Evolutionary conservation across 352 stramenopile species (phyloP).

Genomic region (Phytophthora pseudosyringae): DNA sequence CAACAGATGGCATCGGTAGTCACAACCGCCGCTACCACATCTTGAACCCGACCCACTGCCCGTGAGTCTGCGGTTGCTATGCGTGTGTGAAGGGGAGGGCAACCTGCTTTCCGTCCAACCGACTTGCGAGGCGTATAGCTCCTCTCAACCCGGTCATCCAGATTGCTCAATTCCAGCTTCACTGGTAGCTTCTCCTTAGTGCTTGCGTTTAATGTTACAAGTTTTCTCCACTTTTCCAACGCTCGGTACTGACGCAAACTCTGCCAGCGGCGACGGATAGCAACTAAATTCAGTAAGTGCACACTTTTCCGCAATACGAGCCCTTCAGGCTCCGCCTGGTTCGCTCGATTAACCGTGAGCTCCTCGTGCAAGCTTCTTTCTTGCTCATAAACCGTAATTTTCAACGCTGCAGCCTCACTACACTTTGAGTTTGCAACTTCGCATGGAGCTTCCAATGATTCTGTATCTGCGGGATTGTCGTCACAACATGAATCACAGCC

Average conservation of each 20-base stretch:
- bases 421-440: slow-evolving; percentile 14
- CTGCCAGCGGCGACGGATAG: slow-evolving; percentile 33
- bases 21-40: slow-evolving; percentile 35
- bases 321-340: slow-evolving; percentile 11
- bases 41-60: slow-evolving; percentile 1
- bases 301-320: slow-evolving; percentile 30
- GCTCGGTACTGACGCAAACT: slow-evolving; percentile 34
- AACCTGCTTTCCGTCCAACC: slow-evolving; percentile 6
- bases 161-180: background rate
- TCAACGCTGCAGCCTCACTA: slow-evolving; percentile 45
- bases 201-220: background rate
- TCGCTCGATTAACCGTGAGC: background rate
- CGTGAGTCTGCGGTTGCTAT: background rate
- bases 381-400: slow-evolving; percentile 42
- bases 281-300: slow-evolving; percentile 48
- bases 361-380: slow-evolving; percentile 38
- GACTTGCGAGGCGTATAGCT: background rate
- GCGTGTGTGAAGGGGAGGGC: slow-evolving; percentile 18
- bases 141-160: background rate
- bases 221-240: slow-evolving; percentile 43
- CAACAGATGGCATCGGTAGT: slow-evolving; percentile 47
- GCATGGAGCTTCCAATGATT: background rate
- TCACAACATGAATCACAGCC: slow-evolving; percentile 8
- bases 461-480: background rate
- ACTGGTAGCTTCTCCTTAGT: background rate